Evolutionary conservation across 1,139 yeast species (phyloP).

Genomic region (Petasospora fabianii): DNA sequence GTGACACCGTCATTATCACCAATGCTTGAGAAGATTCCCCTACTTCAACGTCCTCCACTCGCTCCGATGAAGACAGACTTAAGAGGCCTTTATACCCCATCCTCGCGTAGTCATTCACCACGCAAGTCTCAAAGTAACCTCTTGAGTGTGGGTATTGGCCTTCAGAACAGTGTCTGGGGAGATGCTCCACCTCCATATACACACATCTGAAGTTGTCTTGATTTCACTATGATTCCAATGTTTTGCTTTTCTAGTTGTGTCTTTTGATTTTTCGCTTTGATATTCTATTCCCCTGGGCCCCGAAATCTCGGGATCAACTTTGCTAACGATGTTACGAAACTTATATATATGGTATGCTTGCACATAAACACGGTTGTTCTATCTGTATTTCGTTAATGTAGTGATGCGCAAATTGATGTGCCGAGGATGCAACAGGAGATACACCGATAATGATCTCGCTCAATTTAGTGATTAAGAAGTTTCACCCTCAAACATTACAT

Average conservation of each 20-base stretch:
- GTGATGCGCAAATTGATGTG: too few relatives aligned
- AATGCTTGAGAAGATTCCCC: constrained; percentile 15
- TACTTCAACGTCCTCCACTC: constrained; percentile 8
- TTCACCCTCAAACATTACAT: too few relatives aligned
- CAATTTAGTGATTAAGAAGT: too few relatives aligned
- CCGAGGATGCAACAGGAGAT: too few relatives aligned
- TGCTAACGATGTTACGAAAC: not conserved
- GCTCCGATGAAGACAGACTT: constrained; percentile 11
- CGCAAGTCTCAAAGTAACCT: constrained; percentile 23
- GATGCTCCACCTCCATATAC: constrained; percentile 25
- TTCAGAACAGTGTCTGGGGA: constrained; percentile 7
- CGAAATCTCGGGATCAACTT: too few relatives aligned
- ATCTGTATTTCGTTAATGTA: too few relatives aligned
- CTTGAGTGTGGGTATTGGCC: constrained; percentile 19
- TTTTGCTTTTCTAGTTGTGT: too few relatives aligned
- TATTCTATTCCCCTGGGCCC: too few relatives aligned
- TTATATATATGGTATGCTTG: not conserved
- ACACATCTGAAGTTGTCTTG: constrained; percentile 1
- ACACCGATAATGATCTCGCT: too few relatives aligned
- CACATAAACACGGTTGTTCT: too few relatives aligned
- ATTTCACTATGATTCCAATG: too few relatives aligned
- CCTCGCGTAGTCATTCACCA: constrained; percentile 17
- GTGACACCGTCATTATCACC: constrained; percentile 2
- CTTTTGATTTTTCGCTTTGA: too few relatives aligned
- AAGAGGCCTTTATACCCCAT: constrained; percentile 4